These are phyloP conservation scores for Elsinoe fawcettii DNA, from an alignment of 2,329 filamentous ascomycete species.

Conservation along the genomic window DNA sequence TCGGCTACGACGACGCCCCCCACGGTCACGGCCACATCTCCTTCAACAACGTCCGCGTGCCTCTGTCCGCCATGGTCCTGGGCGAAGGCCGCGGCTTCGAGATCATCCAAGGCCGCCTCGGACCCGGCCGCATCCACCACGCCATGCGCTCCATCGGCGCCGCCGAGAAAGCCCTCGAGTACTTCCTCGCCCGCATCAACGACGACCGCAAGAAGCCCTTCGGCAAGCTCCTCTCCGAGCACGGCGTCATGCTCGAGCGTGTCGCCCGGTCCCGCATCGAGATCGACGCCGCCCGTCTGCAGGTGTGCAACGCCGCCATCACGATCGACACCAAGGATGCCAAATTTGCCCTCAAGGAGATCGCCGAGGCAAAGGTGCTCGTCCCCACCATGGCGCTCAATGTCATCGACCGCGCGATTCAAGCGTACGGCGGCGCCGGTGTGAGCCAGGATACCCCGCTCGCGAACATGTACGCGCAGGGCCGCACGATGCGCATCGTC, in stretches of 20 bases:
- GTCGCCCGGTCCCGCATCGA: constrained; percentile 87
- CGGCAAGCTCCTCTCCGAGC: constrained; percentile 74
- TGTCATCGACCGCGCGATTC: constrained; percentile 89
- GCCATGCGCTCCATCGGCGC: constrained; percentile 92
- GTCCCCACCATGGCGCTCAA: constrained; percentile 73
- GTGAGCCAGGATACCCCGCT: constrained; percentile 92
- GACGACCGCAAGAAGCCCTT: constrained; percentile 87
- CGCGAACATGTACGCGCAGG: constrained; percentile 46
- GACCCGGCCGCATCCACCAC: constrained; percentile 94
- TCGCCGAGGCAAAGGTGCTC: constrained; percentile 89
- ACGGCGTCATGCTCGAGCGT: constrained; percentile 93
- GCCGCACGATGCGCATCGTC: constrained; percentile 30
- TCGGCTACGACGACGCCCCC: constrained; percentile 96
- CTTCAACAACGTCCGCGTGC: constrained; percentile 86
- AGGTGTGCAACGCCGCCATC: constrained; percentile 90
- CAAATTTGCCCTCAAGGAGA: constrained; percentile 85
- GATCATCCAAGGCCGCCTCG: constrained; percentile 94
- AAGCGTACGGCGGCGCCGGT: constrained; percentile 84
- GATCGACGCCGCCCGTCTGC: constrained; percentile 81
- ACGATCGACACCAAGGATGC: constrained; percentile 86
- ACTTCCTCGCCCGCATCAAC: constrained; percentile 90
- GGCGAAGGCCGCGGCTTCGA: constrained; percentile 93
- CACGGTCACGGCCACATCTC: constrained; percentile 92
- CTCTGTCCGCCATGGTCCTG: constrained; percentile 73
- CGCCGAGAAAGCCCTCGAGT: constrained; percentile 83